These are phyloP conservation scores for Beauveria sp. DNA, from an alignment of 2,329 filamentous ascomycete species.

Conservation along the genomic window DNA sequence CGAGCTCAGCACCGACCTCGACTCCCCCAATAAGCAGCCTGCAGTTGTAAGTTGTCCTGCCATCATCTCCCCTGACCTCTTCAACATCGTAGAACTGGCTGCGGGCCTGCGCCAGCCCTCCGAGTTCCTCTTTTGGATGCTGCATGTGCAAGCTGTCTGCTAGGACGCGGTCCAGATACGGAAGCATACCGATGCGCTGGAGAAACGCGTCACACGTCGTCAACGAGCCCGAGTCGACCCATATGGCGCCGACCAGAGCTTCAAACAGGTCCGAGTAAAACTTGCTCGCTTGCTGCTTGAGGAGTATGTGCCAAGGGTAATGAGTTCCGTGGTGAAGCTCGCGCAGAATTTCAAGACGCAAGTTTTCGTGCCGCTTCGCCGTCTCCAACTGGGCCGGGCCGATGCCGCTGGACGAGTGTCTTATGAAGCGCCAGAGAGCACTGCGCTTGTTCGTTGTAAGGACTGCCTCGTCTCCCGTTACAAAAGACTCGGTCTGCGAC, in stretches of 20 bases:
- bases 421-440: conserved; percentile 64
- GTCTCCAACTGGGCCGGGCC: conserved; percentile 36
- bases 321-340: conserved; percentile 40
- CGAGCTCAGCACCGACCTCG: conserved; percentile 36
- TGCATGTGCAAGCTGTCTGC: conserved; percentile 46
- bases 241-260: conserved; percentile 71
- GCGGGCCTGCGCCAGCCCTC: conserved; percentile 43
- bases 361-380: conserved; percentile 34
- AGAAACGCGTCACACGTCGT: conserved; percentile 52
- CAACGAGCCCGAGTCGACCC: conserved; percentile 66
- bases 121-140: conserved; percentile 63
- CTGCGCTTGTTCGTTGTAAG: conserved; percentile 18
- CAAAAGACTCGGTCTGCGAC: conserved; percentile 15
- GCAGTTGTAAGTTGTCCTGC: conserved; percentile 32
- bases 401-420: conserved; percentile 45
- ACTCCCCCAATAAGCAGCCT: conserved; percentile 40
- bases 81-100: conserved; percentile 47
- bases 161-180: conserved; percentile 54
- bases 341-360: conserved; percentile 40
- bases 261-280: conserved; percentile 82
- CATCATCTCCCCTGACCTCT: conserved; percentile 14
- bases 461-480: conserved; percentile 13
- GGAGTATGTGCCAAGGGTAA: conserved; percentile 74
- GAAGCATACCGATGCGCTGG: conserved; percentile 55
- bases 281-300: conserved; percentile 60